These are phyloP conservation scores for Carex myosuroides DNA, from an alignment of 176 grass and related monocot species.

Conservation along the genomic window DNA sequence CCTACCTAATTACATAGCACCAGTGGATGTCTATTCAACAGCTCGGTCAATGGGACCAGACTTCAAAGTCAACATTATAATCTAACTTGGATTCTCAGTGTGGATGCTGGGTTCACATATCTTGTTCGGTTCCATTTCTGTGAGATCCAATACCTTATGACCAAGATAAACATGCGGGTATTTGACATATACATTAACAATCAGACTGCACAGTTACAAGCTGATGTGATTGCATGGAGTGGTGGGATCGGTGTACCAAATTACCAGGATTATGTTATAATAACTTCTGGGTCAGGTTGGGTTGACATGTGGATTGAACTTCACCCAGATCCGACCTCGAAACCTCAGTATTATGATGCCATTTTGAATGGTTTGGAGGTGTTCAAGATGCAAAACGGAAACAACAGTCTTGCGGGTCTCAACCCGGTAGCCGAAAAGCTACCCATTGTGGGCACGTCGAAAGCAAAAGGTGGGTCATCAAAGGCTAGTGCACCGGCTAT, in stretches of 20 bases:
- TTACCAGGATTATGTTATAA: conserved; percentile 54
- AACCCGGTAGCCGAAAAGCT: conserved; percentile 37
- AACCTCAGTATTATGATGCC: conserved; percentile 46
- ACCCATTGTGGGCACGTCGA: background rate
- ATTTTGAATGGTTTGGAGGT: conserved; percentile 92
- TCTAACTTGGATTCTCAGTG: conserved; percentile 64
- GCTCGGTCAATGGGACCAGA: conserved; percentile 77
- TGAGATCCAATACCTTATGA: conserved; percentile 59
- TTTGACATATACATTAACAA: conserved; percentile 79
- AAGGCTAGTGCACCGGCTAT: conserved; percentile 32
- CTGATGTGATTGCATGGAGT: conserved; percentile 60
- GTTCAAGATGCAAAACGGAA: conserved; percentile 58
- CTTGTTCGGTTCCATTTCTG: conserved; percentile 88
- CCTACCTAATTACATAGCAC: conserved; percentile 51
- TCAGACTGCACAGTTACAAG: conserved; percentile 26
- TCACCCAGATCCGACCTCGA: conserved; percentile 28
- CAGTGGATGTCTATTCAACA: conserved; percentile 55
- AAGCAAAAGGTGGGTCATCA: background rate
- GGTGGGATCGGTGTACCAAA: conserved; percentile 36
- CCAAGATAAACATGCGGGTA: conserved; percentile 52
- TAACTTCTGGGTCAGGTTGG: conserved; percentile 29
- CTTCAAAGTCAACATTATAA: conserved; percentile 50
- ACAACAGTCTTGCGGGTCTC: conserved; percentile 68
- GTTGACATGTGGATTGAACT: conserved; percentile 65
- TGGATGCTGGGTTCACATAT: conserved; percentile 71